Base-by-base conservation (phyloP, 768 basidiomycete genomes). In the Lactarius quietus region DNA sequence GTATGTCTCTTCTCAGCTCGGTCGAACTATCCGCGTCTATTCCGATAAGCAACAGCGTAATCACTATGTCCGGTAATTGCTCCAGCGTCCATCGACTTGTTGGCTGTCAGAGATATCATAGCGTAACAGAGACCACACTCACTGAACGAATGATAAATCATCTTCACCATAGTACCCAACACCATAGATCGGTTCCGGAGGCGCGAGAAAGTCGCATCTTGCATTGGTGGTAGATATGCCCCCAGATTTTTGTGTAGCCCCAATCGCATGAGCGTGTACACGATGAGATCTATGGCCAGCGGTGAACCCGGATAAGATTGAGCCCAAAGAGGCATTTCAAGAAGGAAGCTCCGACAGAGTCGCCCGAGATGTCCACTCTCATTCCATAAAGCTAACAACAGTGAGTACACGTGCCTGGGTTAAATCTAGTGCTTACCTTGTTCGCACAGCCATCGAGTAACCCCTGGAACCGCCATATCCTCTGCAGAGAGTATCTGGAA, bases 21-120 rank as follows among this genome's bases (percentile, higher is more conserved):
- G 73, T 70, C 1, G 80, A 74, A 36, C 81, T 81, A 15, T 78
- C 74, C 1, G 78, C 73, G 69, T 91, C 89, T 66, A 88, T 79
- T 2, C 78, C 86, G 31, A 91, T 72, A 3, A 87, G 74, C 5
- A 86, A 65, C 48, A 92, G 68, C 2, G 78, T 74, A 57, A 84
- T 68, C 9, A 87, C 68, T 26, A 86, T 71, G 63, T 84, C 79
- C 15, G 82, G 78, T 1, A 82, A 70, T 26, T 87, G 84, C 6
- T 76, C 71, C 8, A 61, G 52, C 20, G 56, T 70, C 66, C 18
- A 83, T 71, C 58, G 72, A 74, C 56, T 75, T 70, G 43, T 15
- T 23, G 26, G 41, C 52, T n/a, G 39, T 31, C 48, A 56, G 56
- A n/a, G 20, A 39, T 15, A 41, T 17, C 60, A 57, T 60, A 1